These are phyloP conservation scores for Sordaria brevicollis DNA, from an alignment of 495 filamentous ascomycete species.

Conservation along the genomic window DNA sequence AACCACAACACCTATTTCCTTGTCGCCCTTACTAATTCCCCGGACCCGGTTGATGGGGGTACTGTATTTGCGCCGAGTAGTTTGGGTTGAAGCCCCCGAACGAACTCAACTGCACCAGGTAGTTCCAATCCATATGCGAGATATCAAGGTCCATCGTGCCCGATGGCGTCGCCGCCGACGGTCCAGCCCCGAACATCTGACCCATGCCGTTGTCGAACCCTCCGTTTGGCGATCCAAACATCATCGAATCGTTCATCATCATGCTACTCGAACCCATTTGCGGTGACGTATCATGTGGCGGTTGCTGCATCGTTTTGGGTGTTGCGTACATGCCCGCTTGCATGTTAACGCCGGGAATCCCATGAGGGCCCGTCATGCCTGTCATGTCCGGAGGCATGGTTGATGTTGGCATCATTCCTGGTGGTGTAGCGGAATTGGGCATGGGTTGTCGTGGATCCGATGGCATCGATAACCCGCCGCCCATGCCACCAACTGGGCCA, in stretches of 20 bases:
- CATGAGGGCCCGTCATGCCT: neutral
- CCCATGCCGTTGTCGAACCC: constrained; percentile 10
- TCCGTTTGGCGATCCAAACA: constrained; percentile 7
- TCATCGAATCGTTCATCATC: constrained; percentile 19
- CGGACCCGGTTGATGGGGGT: neutral
- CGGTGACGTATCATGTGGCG: neutral
- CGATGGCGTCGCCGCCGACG: constrained; percentile 1
- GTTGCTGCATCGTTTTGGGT: constrained; percentile 6
- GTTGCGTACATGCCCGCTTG: constrained; percentile 7
- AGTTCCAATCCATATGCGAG: constrained; percentile 36
- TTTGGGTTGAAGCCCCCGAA: constrained; percentile 24
- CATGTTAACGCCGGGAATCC: neutral
- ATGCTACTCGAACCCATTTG: constrained; percentile 8
- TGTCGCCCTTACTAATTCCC: neutral
- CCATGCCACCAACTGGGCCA: neutral
- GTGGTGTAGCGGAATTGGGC: neutral
- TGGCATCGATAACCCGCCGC: neutral
- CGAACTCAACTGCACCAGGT: constrained; percentile 27
- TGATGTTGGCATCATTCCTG: neutral
- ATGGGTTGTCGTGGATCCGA: neutral
- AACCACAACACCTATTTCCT: neutral
- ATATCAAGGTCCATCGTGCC: constrained; percentile 29
- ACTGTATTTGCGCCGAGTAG: neutral
- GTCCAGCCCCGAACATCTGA: constrained; percentile 7
- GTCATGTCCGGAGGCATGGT: neutral